Conservation (phyloP, 176 grass and related monocot genomes). For the Oryza coarctata region DNA sequence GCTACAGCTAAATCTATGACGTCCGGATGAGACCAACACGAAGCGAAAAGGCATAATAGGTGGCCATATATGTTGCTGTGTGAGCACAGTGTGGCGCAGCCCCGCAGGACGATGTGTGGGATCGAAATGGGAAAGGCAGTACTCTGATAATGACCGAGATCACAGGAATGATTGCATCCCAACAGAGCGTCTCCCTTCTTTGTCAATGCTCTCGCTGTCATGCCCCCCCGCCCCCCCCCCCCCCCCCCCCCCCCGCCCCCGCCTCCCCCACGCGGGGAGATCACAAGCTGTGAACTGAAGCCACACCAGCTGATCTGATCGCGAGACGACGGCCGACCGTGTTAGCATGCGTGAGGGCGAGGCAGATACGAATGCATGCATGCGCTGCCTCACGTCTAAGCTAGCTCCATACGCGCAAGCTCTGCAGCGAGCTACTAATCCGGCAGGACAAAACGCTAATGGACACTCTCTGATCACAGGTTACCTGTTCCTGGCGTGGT, state of each 20-base stretch:
- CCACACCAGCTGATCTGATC: not conserved
- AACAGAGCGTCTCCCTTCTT: conserved; percentile 28
- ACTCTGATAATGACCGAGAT: conserved; percentile 9
- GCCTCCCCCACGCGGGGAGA: too few relatives aligned
- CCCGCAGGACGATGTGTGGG: not conserved
- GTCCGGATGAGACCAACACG: not conserved
- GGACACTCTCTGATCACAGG: conserved; percentile 49
- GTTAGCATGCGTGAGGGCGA: not conserved
- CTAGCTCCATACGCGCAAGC: not conserved
- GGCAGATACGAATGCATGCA: not conserved
- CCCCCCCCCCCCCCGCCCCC: too few relatives aligned
- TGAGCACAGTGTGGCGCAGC: not conserved
- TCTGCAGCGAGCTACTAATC: conserved; percentile 7
- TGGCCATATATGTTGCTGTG: not conserved
- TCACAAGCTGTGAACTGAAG: conserved; percentile 31
- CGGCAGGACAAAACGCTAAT: conserved; percentile 36
- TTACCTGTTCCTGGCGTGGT: conserved; percentile 28
- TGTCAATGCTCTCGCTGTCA: conserved; percentile 31
- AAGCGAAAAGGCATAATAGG: not conserved
- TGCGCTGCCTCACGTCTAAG: not conserved
- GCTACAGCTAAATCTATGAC: not conserved
- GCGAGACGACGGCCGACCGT: not conserved
- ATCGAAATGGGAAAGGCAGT: not conserved
- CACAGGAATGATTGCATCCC: conserved; percentile 25
- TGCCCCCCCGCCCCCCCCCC: too few relatives aligned